Conservation (phyloP, 768 basidiomycete species). For the Coprinopsis strossmayeri region DNA sequence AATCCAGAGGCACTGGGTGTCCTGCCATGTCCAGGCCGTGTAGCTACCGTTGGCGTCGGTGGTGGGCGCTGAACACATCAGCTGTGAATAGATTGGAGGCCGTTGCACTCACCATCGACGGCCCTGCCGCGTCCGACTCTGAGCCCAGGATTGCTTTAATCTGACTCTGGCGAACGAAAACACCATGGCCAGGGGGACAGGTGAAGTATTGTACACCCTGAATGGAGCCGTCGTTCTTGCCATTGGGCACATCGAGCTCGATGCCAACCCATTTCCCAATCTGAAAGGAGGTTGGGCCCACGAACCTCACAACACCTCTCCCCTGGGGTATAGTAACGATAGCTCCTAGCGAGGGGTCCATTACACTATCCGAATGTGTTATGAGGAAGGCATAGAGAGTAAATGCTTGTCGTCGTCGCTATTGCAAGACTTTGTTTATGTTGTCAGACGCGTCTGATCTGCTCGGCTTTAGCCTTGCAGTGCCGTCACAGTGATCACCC, state of each 20-base stretch:
- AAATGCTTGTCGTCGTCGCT: slow-evolving; percentile 2
- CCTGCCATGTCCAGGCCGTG: slow-evolving; percentile 47
- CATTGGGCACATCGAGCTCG: slow-evolving; percentile 73
- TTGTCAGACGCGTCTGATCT: slow-evolving; percentile 12
- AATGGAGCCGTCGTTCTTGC: slow-evolving; percentile 95
- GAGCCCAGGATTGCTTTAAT: slow-evolving; percentile 57
- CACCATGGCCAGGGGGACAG: slow-evolving; percentile 71
- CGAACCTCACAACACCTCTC: slow-evolving; percentile 80
- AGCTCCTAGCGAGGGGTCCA: slow-evolving; percentile 48
- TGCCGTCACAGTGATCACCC: not conserved
- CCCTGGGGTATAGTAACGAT: slow-evolving; percentile 79
- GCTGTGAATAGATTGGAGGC: not conserved
- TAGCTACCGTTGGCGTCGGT: slow-evolving; percentile 14
- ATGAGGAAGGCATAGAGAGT: slow-evolving; percentile 1
- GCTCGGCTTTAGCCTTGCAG: not conserved
- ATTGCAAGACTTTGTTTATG: slow-evolving; percentile 6
- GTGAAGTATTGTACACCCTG: slow-evolving; percentile 75
- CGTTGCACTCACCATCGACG: slow-evolving; percentile 11
- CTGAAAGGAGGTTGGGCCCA: slow-evolving; percentile 76
- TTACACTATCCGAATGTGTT: not conserved
- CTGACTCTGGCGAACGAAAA: slow-evolving; percentile 85
- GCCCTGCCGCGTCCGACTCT: slow-evolving; percentile 24
- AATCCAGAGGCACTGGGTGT: slow-evolving; percentile 44
- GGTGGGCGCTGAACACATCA: slow-evolving; percentile 16
- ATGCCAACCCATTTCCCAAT: slow-evolving; percentile 94